Evolutionary conservation across 2,329 filamentous ascomycete genomes (phyloP).

Genomic region (Talaromyces sp.): DNA sequence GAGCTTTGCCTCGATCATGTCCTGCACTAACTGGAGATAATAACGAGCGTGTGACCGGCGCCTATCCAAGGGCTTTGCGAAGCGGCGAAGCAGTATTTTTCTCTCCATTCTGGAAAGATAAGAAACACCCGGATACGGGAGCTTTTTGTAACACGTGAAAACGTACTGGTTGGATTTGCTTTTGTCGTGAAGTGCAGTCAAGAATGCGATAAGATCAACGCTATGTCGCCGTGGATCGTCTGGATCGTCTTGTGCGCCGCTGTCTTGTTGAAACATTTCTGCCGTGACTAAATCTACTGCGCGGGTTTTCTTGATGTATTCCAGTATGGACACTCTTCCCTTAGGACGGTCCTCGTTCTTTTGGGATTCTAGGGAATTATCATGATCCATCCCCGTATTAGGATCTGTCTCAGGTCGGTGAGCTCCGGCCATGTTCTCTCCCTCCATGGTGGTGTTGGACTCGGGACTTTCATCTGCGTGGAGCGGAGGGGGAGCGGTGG

Average conservation of each 20-base stretch:
- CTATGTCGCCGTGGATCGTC: background rate
- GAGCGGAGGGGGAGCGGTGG: background rate
- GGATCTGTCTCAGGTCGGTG: background rate
- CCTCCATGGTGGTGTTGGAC: background rate
- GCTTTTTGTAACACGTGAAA: conserved; percentile 48
- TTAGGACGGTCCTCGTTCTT: background rate
- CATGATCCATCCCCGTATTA: background rate
- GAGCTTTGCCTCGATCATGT: conserved; percentile 70
- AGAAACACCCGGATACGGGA: conserved; percentile 50
- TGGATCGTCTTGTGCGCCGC: background rate
- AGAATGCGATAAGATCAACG: conserved; percentile 22
- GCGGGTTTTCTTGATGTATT: background rate
- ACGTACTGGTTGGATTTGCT: conserved; percentile 44
- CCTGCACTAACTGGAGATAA: conserved; percentile 77
- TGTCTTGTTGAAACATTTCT: background rate
- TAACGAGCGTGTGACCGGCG: conserved; percentile 58
- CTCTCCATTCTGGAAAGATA: conserved; percentile 50
- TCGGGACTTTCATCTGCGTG: background rate
- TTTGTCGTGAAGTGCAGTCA: conserved; percentile 40
- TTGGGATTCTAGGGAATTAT: background rate
- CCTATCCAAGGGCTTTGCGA: conserved; percentile 51
- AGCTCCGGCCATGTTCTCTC: background rate
- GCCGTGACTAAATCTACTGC: background rate
- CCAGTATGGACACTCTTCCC: background rate
- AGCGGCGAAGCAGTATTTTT: conserved; percentile 59